These are phyloP conservation scores for Termitomyces sp. DNA, from an alignment of 768 basidiomycete species.

Conservation along the genomic window DNA sequence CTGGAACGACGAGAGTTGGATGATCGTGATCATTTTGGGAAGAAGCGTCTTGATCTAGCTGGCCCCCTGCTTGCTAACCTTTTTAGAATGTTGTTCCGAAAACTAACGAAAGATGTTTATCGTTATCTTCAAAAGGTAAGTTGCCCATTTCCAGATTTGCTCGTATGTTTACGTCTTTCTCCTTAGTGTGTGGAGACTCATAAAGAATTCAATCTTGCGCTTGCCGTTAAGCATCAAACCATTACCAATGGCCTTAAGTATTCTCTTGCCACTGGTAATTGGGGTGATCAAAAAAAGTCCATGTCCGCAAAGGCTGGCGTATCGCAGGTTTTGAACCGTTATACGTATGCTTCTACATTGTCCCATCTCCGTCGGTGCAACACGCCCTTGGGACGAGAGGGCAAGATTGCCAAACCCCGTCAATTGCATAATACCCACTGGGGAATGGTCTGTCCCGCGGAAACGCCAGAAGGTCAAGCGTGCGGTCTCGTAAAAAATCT, in stretches of 20 bases:
- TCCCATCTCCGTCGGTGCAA: constrained; percentile 98
- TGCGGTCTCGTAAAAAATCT: constrained; percentile 99
- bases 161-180: constrained; percentile 11
- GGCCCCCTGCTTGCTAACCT: constrained; percentile 94
- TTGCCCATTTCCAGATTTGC: not conserved
- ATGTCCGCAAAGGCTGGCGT: constrained; percentile 98
- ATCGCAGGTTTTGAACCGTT: constrained; percentile 96
- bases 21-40: constrained; percentile 99
- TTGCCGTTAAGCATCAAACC: constrained; percentile 93
- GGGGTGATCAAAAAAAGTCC: constrained; percentile 98
- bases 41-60: constrained; percentile 94
- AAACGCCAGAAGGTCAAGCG: constrained; percentile 99
- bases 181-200: constrained; percentile 90
- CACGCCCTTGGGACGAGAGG: constrained; percentile 95
- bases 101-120: constrained; percentile 95
- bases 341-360: constrained; percentile 96
- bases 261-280: constrained; percentile 96
- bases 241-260: constrained; percentile 98
- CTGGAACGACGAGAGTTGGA: constrained; percentile 93
- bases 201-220: constrained; percentile 87
- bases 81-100: constrained; percentile 96
- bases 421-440: constrained; percentile 99
- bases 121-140: constrained; percentile 92
- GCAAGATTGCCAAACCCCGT: constrained; percentile 98
- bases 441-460: constrained; percentile 99